Conservation (phyloP, 2,329 filamentous ascomycete genomes). For the Diaporthe sp. region DNA sequence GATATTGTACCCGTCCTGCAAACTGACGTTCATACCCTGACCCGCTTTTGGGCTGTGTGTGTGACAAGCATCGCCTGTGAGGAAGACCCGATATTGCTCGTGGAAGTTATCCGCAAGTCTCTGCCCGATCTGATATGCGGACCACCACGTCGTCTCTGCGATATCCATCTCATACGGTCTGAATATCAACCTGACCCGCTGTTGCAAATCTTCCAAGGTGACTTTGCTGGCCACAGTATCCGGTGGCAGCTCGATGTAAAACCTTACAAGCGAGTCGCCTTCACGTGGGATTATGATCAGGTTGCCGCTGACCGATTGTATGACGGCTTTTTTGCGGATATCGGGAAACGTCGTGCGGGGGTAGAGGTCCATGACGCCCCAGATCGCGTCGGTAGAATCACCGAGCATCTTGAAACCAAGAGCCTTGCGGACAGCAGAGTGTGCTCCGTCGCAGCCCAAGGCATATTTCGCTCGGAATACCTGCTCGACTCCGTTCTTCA, state of each 20-base stretch:
- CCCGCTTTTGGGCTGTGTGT: slow-evolving; percentile 78
- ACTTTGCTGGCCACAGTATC: slow-evolving; percentile 66
- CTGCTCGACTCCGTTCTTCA: slow-evolving; percentile 56
- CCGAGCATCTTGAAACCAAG: slow-evolving; percentile 71
- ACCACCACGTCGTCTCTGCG: slow-evolving; percentile 72
- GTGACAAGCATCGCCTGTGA: slow-evolving; percentile 76
- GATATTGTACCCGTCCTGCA: slow-evolving; percentile 75
- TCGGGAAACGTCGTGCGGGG: slow-evolving; percentile 72
- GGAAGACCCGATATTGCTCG: slow-evolving; percentile 68
- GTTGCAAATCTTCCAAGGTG: slow-evolving; percentile 66
- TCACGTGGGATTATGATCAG: slow-evolving; percentile 75
- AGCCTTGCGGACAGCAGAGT: slow-evolving; percentile 64
- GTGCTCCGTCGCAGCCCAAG: slow-evolving; percentile 64
- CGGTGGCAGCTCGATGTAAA: slow-evolving; percentile 72
- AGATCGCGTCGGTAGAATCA: slow-evolving; percentile 69
- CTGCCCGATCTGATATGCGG: slow-evolving; percentile 74
- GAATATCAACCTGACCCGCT: slow-evolving; percentile 66
- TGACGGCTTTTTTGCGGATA: slow-evolving; percentile 68
- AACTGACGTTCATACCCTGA: slow-evolving; percentile 72
- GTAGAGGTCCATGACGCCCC: slow-evolving; percentile 70
- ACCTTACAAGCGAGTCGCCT: slow-evolving; percentile 68
- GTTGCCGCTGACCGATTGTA: slow-evolving; percentile 68
- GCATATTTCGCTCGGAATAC: slow-evolving; percentile 64
- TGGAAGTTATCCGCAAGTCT: slow-evolving; percentile 72
- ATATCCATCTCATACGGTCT: slow-evolving; percentile 68